Evolutionary conservation across 78 protist species (phyloP), one percentile per base, ranked within the genome.

Genomic region (Polysphondylium violaceum): DNA sequence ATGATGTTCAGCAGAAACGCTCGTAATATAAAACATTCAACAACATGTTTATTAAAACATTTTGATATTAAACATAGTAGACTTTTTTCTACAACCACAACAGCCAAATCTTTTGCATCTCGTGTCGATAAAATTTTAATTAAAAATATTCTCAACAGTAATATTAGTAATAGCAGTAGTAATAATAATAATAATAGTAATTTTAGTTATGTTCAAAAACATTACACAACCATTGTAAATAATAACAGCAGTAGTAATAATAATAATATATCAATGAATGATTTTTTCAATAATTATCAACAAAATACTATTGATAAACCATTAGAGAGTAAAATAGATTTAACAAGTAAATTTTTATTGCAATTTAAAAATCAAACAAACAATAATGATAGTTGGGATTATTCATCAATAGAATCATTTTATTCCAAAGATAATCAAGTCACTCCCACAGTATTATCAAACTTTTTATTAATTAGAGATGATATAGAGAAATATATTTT

Each of bases 401-500:
- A 23, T 3, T 31, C 23, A 1, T 19, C 68, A 55, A 56, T 51
- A 9, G n/a, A 23, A 36, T 35, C n/a, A n/a, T n/a, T n/a, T n/a
- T 60, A 19, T 7, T 44, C 11, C 9, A 41, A 43, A 1, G 14
- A 14, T 1, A 0, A 23, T 43, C 9, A 44, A 1, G 31, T 3
- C 16, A 9, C 23, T n/a, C 8, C 23, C 1, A 33, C 27, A 3
- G 56, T 55, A 23, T 21, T 55, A 74, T 31, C 33, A 58, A 55
- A 55, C 3, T 74, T 47, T 61, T 56, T 76, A 6, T 27, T 61
- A 17, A 27, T 78, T 3, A 43, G 88, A 35, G 53, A 31, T 31
- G 76, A 64, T 44, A 51, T 78, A n/a, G 74, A 78, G 12, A 38
- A 38, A 8, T 65, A 65, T 65, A 65, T 29, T 38, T 65, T 31